Evolutionary conservation across 768 basidiomycete genomes (phyloP), one percentile per base, ranked within the genome.

Genomic region (Kwoniella mangroviensis): DNA sequence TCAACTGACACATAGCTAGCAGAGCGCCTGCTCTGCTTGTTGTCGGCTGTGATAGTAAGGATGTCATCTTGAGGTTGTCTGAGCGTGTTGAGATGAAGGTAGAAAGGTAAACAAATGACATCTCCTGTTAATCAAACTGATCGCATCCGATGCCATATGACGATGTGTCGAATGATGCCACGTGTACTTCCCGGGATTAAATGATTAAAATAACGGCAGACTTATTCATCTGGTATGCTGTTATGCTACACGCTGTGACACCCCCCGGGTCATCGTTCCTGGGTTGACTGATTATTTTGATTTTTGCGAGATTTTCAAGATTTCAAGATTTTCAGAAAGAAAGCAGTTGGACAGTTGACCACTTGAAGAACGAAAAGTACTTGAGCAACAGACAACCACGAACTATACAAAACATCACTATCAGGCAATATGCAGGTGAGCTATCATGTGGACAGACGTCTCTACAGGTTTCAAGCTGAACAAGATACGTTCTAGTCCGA

Each of bases 401-500:
- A 5, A 34, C 34, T 34, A 34, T 34, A 34, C 21, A 55, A 65
- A 21, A 66, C 26, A 49, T 45, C 4, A 12, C 24, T 5, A 41
- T 45, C 45, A 55, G 43, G 15, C 68, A 73, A 28, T 61, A 81
- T 81, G 79, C 79, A 81, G 79, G 79, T 81, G 55, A 69, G 79
- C 54, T 51, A 43, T 13, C 40, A n/a, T 22, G 21, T 40, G n/a
- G 13, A n/a, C 28, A 11, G n/a, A 17, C 19, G 56, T 24, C 42
- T 43, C 4, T 21, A 21, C 13, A 13, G 45, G 15, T 13, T 19
- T 53, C 10, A 34, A 34, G 57, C 42, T 57, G 58, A n/a, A 15
- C 51, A 19, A 11, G 9, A 26, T 5, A 68, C 57, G 75, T 1
- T 12, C 83, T 83, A 86, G 81, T 83, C 84, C 58, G 96, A 99